Evolutionary conservation across 805 yeast species (phyloP).

Genomic region (Metschnikowia sp.): DNA sequence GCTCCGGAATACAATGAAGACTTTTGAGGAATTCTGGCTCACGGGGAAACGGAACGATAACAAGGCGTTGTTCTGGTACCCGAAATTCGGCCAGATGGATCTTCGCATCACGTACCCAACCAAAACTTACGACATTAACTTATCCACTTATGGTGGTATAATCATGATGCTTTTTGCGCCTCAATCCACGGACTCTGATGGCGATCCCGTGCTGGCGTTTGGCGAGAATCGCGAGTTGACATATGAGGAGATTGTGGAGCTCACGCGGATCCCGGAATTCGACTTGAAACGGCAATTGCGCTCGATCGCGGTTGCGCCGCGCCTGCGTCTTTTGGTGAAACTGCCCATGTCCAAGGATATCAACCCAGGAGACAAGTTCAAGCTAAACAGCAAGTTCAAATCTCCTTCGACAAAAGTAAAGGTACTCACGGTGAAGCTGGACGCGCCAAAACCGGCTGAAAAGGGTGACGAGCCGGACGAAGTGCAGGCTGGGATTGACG

Average conservation of each 20-base stretch:
- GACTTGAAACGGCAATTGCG: constrained; percentile 78
- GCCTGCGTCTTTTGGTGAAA: constrained; percentile 70
- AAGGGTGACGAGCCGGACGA: constrained; percentile 51
- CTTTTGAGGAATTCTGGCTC: constrained; percentile 42
- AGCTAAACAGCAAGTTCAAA: constrained; percentile 64
- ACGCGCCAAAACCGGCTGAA: constrained; percentile 29
- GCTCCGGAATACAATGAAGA: constrained; percentile 32
- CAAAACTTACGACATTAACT: constrained; percentile 69
- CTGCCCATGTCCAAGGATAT: constrained; percentile 74
- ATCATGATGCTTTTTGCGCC: constrained; percentile 69
- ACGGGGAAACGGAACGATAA: constrained; percentile 38
- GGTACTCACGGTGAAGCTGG: constrained; percentile 59
- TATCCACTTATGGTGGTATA: constrained; percentile 79
- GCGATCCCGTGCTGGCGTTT: constrained; percentile 35
- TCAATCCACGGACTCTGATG: constrained; percentile 29
- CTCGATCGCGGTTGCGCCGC: constrained; percentile 81
- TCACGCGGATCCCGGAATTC: constrained; percentile 66
- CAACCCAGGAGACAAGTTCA: constrained; percentile 58
- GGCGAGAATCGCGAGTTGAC: constrained; percentile 55
- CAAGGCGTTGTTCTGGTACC: constrained; percentile 64
- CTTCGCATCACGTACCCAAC: constrained; percentile 66
- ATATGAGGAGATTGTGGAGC: constrained; percentile 55
- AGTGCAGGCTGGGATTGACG: constrained; percentile 55
- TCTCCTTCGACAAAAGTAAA: constrained; percentile 68
- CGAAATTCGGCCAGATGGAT: constrained; percentile 80